phyloP scores from a whole-genome alignment of 257 asterid species.

The Rehmannia glutinosa region DNA sequence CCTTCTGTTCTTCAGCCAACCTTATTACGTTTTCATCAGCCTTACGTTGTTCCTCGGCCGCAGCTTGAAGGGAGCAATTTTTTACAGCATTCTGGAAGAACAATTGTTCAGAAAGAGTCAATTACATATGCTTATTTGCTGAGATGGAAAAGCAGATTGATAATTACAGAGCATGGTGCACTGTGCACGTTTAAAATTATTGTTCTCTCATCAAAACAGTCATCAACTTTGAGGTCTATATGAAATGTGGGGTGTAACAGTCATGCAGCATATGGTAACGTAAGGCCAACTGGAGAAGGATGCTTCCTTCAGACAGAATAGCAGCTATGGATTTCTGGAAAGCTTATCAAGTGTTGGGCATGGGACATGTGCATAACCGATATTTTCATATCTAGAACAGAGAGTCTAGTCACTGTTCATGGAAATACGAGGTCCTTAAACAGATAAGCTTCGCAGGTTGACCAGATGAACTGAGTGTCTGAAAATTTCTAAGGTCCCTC shows the following conservation, averaged over 20 bases:
- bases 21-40: slow-evolving; percentile 60
- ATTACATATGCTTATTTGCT: slow-evolving; percentile 9
- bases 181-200: neutral
- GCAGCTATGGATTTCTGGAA: neutral
- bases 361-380: neutral
- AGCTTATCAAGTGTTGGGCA: neutral
- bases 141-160: slow-evolving; percentile 9
- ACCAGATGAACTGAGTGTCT: neutral
- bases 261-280: neutral
- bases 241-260: neutral
- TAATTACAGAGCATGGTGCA: slow-evolving; percentile 7
- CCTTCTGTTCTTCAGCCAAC: slow-evolving; percentile 89
- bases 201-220: slow-evolving; percentile 3
- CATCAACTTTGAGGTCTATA: neutral
- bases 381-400: neutral
- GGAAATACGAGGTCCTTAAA: neutral
- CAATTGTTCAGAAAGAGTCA: slow-evolving; percentile 2
- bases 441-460: neutral
- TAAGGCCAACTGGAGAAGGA: neutral
- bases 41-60: slow-evolving; percentile 60
- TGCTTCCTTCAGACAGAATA: neutral
- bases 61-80: slow-evolving; percentile 58
- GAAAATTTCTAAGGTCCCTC: neutral
- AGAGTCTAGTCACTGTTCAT: neutral
- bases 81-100: slow-evolving; percentile 67